Percentiles rank a stretch among this genome's conserved stretches.
phyloP scores from a whole-genome alignment of 805 yeast genomes.

The Wickerhamomyces xylosicus region DNA sequence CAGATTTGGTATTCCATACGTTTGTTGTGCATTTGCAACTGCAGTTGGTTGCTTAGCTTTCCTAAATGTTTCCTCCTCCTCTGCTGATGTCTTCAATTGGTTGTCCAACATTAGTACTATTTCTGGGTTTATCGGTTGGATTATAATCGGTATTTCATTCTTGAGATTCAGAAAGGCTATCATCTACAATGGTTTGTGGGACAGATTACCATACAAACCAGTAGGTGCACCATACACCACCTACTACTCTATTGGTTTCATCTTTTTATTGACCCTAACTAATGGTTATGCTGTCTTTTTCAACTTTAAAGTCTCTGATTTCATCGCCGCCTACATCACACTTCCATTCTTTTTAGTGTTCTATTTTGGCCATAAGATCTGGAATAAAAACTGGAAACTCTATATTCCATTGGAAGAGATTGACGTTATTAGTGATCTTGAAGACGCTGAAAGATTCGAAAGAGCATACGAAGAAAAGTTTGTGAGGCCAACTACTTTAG shows the following conservation, averaged over 20 bases:
- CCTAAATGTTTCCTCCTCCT: constrained; percentile 51
- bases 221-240: constrained; percentile 48
- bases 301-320: constrained; percentile 31
- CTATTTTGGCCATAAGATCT: constrained; percentile 48
- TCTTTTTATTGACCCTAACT: constrained; percentile 48
- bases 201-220: constrained; percentile 50
- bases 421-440: constrained; percentile 53
- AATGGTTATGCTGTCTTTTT: constrained; percentile 65
- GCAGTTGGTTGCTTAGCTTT: constrained; percentile 51
- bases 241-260: constrained; percentile 39
- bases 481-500: constrained; percentile 1
- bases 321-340: constrained; percentile 65
- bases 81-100: constrained; percentile 53
- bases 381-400: constrained; percentile 33
- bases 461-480: constrained; percentile 8
- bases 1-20: constrained; percentile 65
- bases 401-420: constrained; percentile 43
- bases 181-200: constrained; percentile 36
- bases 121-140: constrained; percentile 70
- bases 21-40: constrained; percentile 27
- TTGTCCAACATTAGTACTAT: constrained; percentile 72
- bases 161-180: constrained; percentile 62
- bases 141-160: constrained; percentile 56
- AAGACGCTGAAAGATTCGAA: constrained; percentile 38
- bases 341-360: constrained; percentile 43